Evolutionary conservation across 2,329 filamentous ascomycete species (phyloP).

Genomic region (Calonectria fujianensis): DNA sequence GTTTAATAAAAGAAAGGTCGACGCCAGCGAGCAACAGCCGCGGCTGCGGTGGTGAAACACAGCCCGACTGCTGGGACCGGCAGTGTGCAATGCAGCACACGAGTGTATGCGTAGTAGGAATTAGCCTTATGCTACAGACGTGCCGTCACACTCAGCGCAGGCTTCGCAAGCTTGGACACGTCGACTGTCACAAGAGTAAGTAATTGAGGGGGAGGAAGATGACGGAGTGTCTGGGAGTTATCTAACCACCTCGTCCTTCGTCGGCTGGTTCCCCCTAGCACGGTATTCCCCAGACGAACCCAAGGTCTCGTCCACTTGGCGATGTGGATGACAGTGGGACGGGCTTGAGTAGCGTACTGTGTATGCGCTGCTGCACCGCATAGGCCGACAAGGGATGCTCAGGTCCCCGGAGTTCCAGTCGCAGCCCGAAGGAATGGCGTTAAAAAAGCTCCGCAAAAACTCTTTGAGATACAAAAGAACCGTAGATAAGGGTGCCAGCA

Average conservation of each 20-base stretch:
- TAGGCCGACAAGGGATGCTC: constrained; percentile 26
- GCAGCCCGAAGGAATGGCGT: constrained; percentile 29
- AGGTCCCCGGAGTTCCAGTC: constrained; percentile 31
- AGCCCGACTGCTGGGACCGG: constrained; percentile 31
- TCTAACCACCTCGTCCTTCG: constrained; percentile 4
- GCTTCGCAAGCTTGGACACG: constrained; percentile 20
- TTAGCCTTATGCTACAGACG: constrained; percentile 27
- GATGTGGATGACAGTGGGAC: constrained; percentile 31
- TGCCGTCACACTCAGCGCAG: constrained; percentile 12
- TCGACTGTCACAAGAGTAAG: constrained; percentile 10
- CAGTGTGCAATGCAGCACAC: constrained; percentile 4
- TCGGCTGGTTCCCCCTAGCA: constrained; percentile 3
- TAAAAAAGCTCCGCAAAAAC: constrained; percentile 1
- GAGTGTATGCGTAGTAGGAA: constrained; percentile 17
- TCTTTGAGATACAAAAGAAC: neutral
- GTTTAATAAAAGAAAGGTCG: constrained; percentile 31
- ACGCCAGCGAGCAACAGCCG: constrained; percentile 28
- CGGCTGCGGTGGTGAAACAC: constrained; percentile 40
- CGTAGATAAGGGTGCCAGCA: neutral
- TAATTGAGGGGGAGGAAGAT: neutral
- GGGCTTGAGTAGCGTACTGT: neutral
- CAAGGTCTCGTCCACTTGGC: constrained; percentile 31
- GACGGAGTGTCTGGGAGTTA: constrained; percentile 15
- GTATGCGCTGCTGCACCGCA: constrained; percentile 13
- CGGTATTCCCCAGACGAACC: constrained; percentile 13